Conservation (phyloP, 345 rosid genomes). For the sweet orange (Citrus sinensis) region DVS_A1.0 CM039162.1:30708501-30709000, state of each 20-base stretch:
- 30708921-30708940: not conserved
- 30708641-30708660: no score
- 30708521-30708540: no score
- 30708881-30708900: not conserved
- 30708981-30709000: not conserved
- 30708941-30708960: not conserved
- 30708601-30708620: no score
- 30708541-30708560: no score
- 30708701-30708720: not conserved
- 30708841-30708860: not conserved
- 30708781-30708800: not conserved
- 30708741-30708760: not conserved
- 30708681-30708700: not conserved
- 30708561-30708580: no score
- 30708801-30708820: not conserved
- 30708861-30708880: no score
- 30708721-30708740: no score
- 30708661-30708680: no score
- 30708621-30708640: no score
- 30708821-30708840: not conserved
- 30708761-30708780: not conserved
- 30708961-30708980: no score
- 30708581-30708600: no score
- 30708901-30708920: not conserved
- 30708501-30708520: no score